Evolutionary conservation across 1,284 basidiomycete species (phyloP), one percentile per base, ranked within the genome.

Genomic region (Grifola frondosa): DNA sequence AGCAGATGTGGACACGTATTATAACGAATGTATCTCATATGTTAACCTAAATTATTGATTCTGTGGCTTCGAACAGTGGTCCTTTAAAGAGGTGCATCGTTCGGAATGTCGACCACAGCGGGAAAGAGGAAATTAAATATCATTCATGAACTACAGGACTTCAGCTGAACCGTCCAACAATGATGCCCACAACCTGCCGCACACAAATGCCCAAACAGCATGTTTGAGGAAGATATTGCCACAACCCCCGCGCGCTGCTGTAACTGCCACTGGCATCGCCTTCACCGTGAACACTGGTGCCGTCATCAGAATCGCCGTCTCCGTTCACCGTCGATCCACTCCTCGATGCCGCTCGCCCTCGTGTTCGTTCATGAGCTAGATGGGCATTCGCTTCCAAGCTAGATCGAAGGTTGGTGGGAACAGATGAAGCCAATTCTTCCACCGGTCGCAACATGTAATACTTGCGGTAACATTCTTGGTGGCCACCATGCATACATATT

Each of bases 401-500:
- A 47, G 19, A 44, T 37, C 10, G 50, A 37, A 13, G 33, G 3
- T 9, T 9, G 30, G 26, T 8, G 43, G 37, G 15, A 22, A 17
- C 9, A 36, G 34, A 37, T n/a, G 37, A 32, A n/a, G 40, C 26
- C 5, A 51, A 36, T 28, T 50, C 46, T 13, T 72, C 62, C 70
- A 80, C 70, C 0, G 80, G 76, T 22, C 73, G 73, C 25, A 70
- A 65, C 48, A 72, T 63, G 55, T 86, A 86, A 55, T 80, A 88
- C 22, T 69, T 67, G 30, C 75, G 71, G 56, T 87, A 88, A 61
- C 87, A 90, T 17, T 74, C 71, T 52, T 84, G 80, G 54, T 90
- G 87, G 0, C 87, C 88, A 0, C 87, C 88, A 50, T 90, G 87
- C 35, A 76, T 68, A 58, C 88, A 90, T 6, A 85, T 65, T 1